These are phyloP conservation scores for Lepiota brunneoincarnata DNA, from an alignment of 768 basidiomycete species.

Conservation along the genomic window DNA sequence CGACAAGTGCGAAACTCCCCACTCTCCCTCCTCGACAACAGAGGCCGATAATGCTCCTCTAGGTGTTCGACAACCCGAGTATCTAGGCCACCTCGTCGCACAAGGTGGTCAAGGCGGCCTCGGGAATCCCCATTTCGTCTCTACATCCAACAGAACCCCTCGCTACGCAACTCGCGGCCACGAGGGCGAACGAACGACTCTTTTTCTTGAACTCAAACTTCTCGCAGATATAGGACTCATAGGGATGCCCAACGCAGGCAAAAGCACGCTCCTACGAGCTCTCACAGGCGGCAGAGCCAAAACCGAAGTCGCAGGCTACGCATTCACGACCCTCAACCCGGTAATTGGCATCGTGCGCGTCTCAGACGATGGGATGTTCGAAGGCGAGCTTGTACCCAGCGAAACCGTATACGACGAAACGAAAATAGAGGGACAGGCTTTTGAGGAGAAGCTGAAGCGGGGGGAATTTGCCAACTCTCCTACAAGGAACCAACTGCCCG, in stretches of 20 bases:
- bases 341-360: conserved; percentile 89
- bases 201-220: conserved; percentile 91
- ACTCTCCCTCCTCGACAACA: conserved; percentile 23
- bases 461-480: conserved; percentile 49
- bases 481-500: conserved; percentile 45
- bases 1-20: conserved; percentile 44
- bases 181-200: conserved; percentile 71
- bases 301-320: conserved; percentile 85
- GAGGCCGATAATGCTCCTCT: conserved; percentile 54
- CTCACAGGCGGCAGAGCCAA: conserved; percentile 83
- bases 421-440: conserved; percentile 45
- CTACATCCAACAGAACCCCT: conserved; percentile 69
- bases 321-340: conserved; percentile 95
- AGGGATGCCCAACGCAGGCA: conserved; percentile 93
- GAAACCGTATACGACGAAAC: conserved; percentile 65
- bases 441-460: conserved; percentile 43
- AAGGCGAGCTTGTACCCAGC: conserved; percentile 51
- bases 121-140: conserved; percentile 86
- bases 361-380: conserved; percentile 73
- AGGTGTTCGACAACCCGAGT: conserved; percentile 50
- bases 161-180: conserved; percentile 83
- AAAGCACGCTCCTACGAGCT: conserved; percentile 88
- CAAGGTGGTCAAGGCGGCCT: conserved; percentile 78
- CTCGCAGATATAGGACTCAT: conserved; percentile 95
- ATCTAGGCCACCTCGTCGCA: conserved; percentile 65